These are phyloP conservation scores for Emmonsia crescens DNA, from an alignment of 2,329 filamentous ascomycete species.

Conservation along the genomic window DNA sequence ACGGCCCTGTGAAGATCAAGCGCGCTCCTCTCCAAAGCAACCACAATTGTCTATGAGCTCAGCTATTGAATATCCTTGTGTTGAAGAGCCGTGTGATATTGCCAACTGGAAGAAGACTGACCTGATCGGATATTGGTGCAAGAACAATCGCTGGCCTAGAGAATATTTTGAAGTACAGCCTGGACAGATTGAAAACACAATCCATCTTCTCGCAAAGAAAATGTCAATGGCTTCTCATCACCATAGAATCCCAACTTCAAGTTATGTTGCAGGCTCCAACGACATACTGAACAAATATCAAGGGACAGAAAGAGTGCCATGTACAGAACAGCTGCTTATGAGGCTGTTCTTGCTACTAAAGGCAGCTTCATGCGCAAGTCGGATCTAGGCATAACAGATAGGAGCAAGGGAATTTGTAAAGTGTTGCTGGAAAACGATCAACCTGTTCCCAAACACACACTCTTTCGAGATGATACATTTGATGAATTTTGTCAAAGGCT, in stretches of 20 bases:
- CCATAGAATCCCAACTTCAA: constrained; percentile 13
- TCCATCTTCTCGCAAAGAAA: constrained; percentile 22
- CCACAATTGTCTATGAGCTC: not conserved
- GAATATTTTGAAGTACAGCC: constrained; percentile 16
- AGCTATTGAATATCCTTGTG: constrained; percentile 1
- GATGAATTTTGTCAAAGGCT: no score
- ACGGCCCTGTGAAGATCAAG: constrained; percentile 2
- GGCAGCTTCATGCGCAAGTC: not conserved
- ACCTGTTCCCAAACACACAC: constrained; percentile 11
- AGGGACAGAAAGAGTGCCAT: constrained; percentile 12
- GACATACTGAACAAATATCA: constrained; percentile 14
- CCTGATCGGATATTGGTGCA: constrained; percentile 19
- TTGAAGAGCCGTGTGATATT: not conserved
- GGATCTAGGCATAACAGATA: not conserved
- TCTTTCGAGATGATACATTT: constrained; percentile 27
- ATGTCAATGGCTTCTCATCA: constrained; percentile 19
- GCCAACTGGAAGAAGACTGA: not conserved
- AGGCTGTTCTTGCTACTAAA: not conserved
- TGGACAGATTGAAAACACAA: constrained; percentile 15
- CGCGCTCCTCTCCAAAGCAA: not conserved
- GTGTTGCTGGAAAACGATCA: not conserved
- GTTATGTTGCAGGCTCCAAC: not conserved
- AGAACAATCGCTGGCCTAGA: constrained; percentile 18
- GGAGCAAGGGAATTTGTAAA: not conserved
- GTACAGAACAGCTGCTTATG: constrained; percentile 9